Base-by-base conservation (phyloP, 2,329 filamentous ascomycete genomes). In the Grosmannia huntii region DNA sequence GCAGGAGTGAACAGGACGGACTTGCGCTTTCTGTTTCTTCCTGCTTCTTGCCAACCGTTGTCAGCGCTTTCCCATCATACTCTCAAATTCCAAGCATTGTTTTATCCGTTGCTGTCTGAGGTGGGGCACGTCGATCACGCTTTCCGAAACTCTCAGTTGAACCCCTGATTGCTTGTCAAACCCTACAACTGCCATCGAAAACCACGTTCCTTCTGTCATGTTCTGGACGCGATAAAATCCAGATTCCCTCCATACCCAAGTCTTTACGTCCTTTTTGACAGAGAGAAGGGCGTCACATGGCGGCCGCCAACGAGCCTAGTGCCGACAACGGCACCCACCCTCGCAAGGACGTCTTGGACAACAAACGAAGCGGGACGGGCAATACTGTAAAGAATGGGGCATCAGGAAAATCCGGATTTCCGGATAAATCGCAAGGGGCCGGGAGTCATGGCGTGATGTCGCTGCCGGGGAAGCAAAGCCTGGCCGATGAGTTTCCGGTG, bases 71-170 rank as follows among this genome's bases (percentile, higher is more conserved):
- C 28, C 6, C 23, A 5, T 12, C 14, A 25, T 36, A 33, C 23
- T 49, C 46, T 12, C 46, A 2, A 27, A 23, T 4, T 23, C 44
- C 44, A 23, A 25, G 41, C 16, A 44, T 9, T 44, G 19, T 14
- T 48, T 48, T 23, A 2, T 11, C 12, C 14, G 28, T 57, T 19
- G 38, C 23, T 25, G 44, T 53, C 55, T 58, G 50, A 36, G 49
- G 60, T 62, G 60, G 60, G 61, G 61, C 58, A 52, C 52, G 46
- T 10, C 56, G 56, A 56, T 55, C 56, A 56, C 57, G 53, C 56
- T 54, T 50, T 57, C 50, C 55, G 59, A 60, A 62, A 61, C 60
- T 25, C 28, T 27, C 53, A 38, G 56, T 53, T 55, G 10, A 58
- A 28, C 57, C 57, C 57, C 57, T 58, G 44, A 55, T 6, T 51